phyloP scores from a whole-genome alignment of 768 basidiomycete species.

The Lactarius indigo region DNA sequence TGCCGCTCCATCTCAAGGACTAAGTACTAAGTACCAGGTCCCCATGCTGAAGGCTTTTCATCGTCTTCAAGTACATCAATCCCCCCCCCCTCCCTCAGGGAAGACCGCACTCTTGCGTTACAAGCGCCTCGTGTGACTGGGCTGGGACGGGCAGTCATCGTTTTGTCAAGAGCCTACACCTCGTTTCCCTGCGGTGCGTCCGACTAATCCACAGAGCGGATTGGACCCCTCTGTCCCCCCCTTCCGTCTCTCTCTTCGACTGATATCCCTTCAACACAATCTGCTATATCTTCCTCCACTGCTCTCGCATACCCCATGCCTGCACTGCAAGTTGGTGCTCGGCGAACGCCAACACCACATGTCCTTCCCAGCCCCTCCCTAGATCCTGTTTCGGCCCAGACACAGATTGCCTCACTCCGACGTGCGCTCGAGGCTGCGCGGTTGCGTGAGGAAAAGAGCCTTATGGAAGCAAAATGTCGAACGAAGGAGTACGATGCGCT shows the following conservation, averaged over 20 bases:
- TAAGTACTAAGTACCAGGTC: too few species aligned
- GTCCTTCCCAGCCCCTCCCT: constrained; percentile 3
- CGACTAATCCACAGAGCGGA: neutral
- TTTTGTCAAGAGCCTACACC: constrained; percentile 12
- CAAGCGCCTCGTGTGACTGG: constrained; percentile 10
- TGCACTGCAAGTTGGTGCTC: neutral
- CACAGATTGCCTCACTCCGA: constrained; percentile 21
- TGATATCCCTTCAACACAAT: neutral
- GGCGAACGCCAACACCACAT: neutral
- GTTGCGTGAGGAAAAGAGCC: constrained; percentile 23
- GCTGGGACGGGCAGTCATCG: constrained; percentile 16
- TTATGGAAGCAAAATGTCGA: constrained; percentile 17
- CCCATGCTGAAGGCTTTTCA: neutral
- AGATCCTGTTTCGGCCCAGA: constrained; percentile 10
- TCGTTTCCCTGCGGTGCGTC: neutral
- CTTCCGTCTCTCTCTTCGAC: neutral
- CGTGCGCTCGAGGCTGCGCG: constrained; percentile 25
- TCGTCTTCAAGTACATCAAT: neutral
- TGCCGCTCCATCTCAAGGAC: neutral
- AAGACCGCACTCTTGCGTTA: neutral
- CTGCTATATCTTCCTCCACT: neutral
- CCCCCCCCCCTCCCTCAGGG: neutral
- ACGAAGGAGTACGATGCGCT: constrained; percentile 15
- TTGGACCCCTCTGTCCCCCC: neutral
- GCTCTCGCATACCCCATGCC: neutral